Conservation (phyloP, 2,329 filamentous ascomycete genomes). For the Penicillium italicum region DNA sequence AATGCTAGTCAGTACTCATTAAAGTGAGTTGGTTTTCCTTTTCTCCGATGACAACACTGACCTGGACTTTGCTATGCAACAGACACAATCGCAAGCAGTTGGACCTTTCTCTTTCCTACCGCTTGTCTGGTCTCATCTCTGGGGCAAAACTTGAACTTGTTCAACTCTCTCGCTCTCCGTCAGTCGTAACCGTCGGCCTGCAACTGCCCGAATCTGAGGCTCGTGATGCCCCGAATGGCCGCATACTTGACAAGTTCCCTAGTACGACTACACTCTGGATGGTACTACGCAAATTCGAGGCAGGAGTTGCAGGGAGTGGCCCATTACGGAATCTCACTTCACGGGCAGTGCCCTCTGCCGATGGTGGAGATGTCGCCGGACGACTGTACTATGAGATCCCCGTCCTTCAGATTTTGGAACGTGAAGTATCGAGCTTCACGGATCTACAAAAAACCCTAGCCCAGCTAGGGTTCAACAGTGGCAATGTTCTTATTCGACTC, state of each 20-base stretch:
- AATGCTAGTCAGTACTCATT: constrained; percentile 70
- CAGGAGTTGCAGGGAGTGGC: constrained; percentile 60
- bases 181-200: constrained; percentile 82
- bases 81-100: constrained; percentile 81
- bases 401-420: constrained; percentile 75
- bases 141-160: constrained; percentile 93
- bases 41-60: constrained; percentile 12
- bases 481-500: constrained; percentile 73
- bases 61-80: neutral
- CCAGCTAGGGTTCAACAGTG: constrained; percentile 81
- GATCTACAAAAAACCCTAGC: constrained; percentile 87
- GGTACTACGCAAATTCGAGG: constrained; percentile 84
- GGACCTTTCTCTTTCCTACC: constrained; percentile 79
- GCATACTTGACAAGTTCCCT: constrained; percentile 79
- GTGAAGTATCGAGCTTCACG: constrained; percentile 69
- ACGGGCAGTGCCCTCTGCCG: constrained; percentile 63
- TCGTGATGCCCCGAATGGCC: constrained; percentile 58
- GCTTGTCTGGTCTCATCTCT: constrained; percentile 73
- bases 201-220: constrained; percentile 74
- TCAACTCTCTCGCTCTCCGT: constrained; percentile 77
- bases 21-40: constrained; percentile 56
- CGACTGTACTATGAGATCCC: constrained; percentile 86
- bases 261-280: constrained; percentile 88
- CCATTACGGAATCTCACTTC: constrained; percentile 76
- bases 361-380: constrained; percentile 58